These are phyloP conservation scores for Secale cereale DNA, from an alignment of 176 grass and related monocot species.

Conservation along the genomic window DNA sequence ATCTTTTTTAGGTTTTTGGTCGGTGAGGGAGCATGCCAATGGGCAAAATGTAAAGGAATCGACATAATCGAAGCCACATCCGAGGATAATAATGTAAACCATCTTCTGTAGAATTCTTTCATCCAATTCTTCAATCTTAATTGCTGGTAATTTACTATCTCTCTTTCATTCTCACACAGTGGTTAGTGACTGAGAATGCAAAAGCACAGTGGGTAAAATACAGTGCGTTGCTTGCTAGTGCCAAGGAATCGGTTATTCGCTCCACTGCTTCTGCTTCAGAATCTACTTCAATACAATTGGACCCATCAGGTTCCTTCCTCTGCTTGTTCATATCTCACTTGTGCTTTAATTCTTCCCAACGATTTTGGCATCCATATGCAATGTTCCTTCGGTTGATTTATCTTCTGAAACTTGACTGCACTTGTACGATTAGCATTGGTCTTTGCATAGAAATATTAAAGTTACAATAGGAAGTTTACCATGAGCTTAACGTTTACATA, in stretches of 20 bases:
- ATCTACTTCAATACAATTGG: slow-evolving; percentile 23
- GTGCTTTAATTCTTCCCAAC: neutral
- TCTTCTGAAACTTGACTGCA: slow-evolving; percentile 8
- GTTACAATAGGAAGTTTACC: neutral
- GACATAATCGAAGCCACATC: slow-evolving; percentile 35
- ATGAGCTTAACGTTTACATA: neutral
- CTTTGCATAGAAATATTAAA: slow-evolving; percentile 8
- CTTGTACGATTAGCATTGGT: neutral
- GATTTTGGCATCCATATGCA: neutral
- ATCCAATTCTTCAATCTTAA: neutral
- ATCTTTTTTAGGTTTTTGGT: slow-evolving; percentile 78
- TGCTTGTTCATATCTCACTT: slow-evolving; percentile 8
- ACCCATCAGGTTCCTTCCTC: slow-evolving; percentile 38
- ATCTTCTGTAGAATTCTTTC: slow-evolving; percentile 6
- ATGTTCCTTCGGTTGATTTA: neutral
- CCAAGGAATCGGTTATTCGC: slow-evolving; percentile 29
- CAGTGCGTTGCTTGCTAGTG: slow-evolving; percentile 61
- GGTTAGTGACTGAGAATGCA: slow-evolving; percentile 86
- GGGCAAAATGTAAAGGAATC: slow-evolving; percentile 78
- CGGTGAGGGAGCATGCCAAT: slow-evolving; percentile 70
- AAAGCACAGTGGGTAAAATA: slow-evolving; percentile 82
- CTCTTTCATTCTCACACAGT: slow-evolving; percentile 48
- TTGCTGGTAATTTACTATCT: neutral
- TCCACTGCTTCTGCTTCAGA: slow-evolving; percentile 30
- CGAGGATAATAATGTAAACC: slow-evolving; percentile 53